Evolutionary conservation across 495 filamentous ascomycete genomes (phyloP).

Genomic region (Aspergillus nidulans): DNA sequence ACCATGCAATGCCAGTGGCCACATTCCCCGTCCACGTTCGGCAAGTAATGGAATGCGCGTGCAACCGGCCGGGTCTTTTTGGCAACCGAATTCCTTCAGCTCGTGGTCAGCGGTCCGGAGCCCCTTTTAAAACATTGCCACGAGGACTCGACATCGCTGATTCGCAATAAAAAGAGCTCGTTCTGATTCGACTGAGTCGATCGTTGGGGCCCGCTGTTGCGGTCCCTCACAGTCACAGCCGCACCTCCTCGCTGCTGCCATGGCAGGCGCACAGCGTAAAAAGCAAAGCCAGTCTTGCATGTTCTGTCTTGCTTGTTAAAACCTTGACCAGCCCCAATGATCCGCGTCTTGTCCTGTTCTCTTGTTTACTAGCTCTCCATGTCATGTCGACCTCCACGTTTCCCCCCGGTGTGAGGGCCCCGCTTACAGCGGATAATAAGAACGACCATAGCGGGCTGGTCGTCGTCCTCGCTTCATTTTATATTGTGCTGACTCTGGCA

Average conservation of each 20-base stretch:
- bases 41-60: background rate
- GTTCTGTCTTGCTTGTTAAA: background rate
- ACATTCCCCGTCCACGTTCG: background rate
- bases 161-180: too few species aligned
- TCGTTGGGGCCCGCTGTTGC: too few species aligned
- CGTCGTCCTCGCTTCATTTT: constrained; percentile 22
- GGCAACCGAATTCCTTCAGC: background rate
- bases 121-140: background rate
- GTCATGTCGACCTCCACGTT: background rate
- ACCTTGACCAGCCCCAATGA: background rate
- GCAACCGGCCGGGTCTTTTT: background rate
- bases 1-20: background rate
- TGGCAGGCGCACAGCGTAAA: too few species aligned
- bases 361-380: too few species aligned
- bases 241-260: too few species aligned
- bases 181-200: too few species aligned
- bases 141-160: background rate
- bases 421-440: constrained; percentile 23
- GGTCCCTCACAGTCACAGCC: too few species aligned
- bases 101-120: background rate
- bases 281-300: background rate
- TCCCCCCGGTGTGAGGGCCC: constrained; percentile 18
- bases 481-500: constrained; percentile 19
- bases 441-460: constrained; percentile 27
- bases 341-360: background rate